A percentile compares a stretch with the other conserved stretches of the same genome.
Conservation (phyloP, 2,329 filamentous ascomycete species). For the Shiraia sp. region DNA sequence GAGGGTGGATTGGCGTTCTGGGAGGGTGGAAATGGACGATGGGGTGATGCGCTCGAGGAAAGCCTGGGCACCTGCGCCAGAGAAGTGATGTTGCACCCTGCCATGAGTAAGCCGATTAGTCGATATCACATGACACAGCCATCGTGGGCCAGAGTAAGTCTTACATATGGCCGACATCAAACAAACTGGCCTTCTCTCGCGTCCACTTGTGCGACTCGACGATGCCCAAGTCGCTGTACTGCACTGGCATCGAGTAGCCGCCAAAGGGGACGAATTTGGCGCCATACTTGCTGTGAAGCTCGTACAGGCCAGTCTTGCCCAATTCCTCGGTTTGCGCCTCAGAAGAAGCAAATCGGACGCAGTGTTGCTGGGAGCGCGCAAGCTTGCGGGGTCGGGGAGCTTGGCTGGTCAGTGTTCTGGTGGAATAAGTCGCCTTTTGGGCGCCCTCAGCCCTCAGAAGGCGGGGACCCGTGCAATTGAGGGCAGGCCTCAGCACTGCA, state of each 20-base stretch:
- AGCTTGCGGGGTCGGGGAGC: conserved; percentile 32
- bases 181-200: conserved; percentile 82
- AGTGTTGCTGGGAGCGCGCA: conserved; percentile 16
- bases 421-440: conserved; percentile 13
- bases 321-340: conserved; percentile 31
- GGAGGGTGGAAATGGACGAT: conserved; percentile 67
- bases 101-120: conserved; percentile 2
- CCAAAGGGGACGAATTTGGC: conserved; percentile 98
- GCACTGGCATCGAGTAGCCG: conserved; percentile 89
- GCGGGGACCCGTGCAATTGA: conserved; percentile 26
- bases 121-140: neutral
- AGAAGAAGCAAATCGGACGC: conserved; percentile 36
- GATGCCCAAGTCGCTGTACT: conserved; percentile 78
- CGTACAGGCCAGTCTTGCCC: conserved; percentile 73
- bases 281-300: conserved; percentile 75
- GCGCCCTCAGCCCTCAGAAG: conserved; percentile 16
- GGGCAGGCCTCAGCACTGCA: conserved; percentile 25
- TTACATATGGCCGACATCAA: conserved; percentile 97
- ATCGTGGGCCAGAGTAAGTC: conserved; percentile 9
- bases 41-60: conserved; percentile 88
- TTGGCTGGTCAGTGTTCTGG: conserved; percentile 19
- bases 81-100: conserved; percentile 79
- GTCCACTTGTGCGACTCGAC: conserved; percentile 89
- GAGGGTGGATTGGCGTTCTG: conserved; percentile 72
- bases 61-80: conserved; percentile 75